These are phyloP conservation scores for Lepiota brunneoincarnata DNA, from an alignment of 768 basidiomycete species.

Conservation along the genomic window DNA sequence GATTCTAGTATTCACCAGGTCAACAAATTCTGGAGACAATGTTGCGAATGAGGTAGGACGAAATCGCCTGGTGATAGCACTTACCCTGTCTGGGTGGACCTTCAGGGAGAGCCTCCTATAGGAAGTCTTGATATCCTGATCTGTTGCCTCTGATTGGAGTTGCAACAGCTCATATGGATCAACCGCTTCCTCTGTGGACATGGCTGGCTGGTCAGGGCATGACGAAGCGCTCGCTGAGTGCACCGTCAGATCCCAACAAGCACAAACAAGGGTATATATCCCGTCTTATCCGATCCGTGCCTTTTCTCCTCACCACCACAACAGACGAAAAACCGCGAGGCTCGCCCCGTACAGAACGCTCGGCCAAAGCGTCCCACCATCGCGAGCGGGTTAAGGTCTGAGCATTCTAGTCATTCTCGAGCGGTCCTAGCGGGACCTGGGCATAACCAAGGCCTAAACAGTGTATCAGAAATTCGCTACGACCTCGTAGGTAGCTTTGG, in stretches of 20 bases:
- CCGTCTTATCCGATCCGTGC: background rate
- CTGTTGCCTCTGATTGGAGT: slow-evolving; percentile 61
- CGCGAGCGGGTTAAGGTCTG: slow-evolving; percentile 85
- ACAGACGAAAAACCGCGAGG: slow-evolving; percentile 62
- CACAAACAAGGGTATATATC: background rate
- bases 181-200: slow-evolving; percentile 46
- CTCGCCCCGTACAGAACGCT: slow-evolving; percentile 51
- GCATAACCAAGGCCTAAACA: slow-evolving; percentile 49
- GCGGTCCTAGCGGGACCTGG: slow-evolving; percentile 61
- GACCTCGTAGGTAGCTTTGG: slow-evolving; percentile 1
- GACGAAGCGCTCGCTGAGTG: background rate
- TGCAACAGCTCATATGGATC: slow-evolving; percentile 76
- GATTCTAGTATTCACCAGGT: slow-evolving; percentile 48
- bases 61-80: slow-evolving; percentile 21
- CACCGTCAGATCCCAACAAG: background rate
- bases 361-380: slow-evolving; percentile 23
- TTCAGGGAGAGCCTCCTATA: slow-evolving; percentile 79
- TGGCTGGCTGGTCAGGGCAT: background rate
- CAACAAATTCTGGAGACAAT: slow-evolving; percentile 2
- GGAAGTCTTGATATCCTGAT: slow-evolving; percentile 76
- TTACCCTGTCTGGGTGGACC: slow-evolving; percentile 83
- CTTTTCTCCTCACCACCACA: slow-evolving; percentile 16
- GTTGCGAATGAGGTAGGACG: background rate
- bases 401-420: slow-evolving; percentile 65
- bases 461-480: slow-evolving; percentile 65